Base-by-base conservation (phyloP, 495 filamentous ascomycete genomes). In the Usnea hakonensis region DNA sequence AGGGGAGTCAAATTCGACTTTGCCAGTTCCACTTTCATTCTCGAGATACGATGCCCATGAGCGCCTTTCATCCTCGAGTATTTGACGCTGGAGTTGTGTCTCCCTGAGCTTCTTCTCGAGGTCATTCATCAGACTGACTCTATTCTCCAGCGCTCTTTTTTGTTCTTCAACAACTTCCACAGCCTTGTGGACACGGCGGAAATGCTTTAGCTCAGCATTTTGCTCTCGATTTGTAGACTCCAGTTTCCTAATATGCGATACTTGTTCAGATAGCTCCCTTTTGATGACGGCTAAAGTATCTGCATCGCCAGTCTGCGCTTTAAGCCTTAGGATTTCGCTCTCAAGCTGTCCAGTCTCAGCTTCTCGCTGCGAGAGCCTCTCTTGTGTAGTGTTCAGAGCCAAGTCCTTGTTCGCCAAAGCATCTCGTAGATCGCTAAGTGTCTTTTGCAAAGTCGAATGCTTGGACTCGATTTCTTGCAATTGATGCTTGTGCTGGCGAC, bases 101-200 rank as follows among this genome's bases (percentile, higher is more conserved):
- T 95, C 91, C 35, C 82, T 79, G 28, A 96, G 79, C 67, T 96
- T 87, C 21, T 83, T 78, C 60, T 90, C 82, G 16, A 97, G 67
- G 28, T 84, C 81, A 63, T 89, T 84, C 78, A 94, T 87, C 32
- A 88, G 74, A 63, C 88, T 83, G 33, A 99, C 66, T 66, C 84
- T 88, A 55, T 83, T 83, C 70, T 96, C 87, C 57, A 99, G 76
- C 0, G 84, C 82, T 64, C 88, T 81, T 77, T 97, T 97, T 76
- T 99, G 90, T 69, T 99, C 94, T 67, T 97, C 92, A 0, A 97
- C 86, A n/a, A 97, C 81, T 65, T 96, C 91, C 6, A 96, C 85
- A 40, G 87, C 90, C 72, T 89, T 92, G 67, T 90, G 85, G 23
- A 86, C 70, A 69, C 90, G 87, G 19, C 90, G 84, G 44, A 93